Percentiles rank a stretch among this genome's conserved stretches.
Evolutionary conservation across 2,329 filamentous ascomycete genomes (phyloP).

Genomic region (Capronia americana): DNA sequence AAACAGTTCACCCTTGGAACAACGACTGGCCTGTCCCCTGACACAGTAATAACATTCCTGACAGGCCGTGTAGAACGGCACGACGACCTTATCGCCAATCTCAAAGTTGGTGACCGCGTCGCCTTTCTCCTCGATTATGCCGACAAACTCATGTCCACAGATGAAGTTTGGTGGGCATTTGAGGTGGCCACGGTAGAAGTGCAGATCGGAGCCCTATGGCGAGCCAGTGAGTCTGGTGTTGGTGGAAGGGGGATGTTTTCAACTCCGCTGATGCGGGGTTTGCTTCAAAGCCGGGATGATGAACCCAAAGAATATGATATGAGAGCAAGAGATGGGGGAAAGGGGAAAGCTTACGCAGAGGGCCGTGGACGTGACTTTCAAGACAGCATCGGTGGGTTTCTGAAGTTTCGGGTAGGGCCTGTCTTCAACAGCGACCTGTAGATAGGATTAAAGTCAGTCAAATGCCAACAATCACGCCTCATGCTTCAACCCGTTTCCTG

Average conservation of each 20-base stretch:
- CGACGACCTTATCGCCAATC: conserved; percentile 60
- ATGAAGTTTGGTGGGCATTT: conserved; percentile 55
- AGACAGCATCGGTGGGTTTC: conserved; percentile 56
- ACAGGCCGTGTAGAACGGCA: conserved; percentile 61
- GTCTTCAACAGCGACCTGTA: conserved; percentile 50
- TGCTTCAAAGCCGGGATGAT: conserved; percentile 41
- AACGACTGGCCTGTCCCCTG: conserved; percentile 60
- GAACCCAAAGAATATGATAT: conserved; percentile 39
- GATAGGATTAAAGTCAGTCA: not conserved
- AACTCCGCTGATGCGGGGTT: too few species aligned
- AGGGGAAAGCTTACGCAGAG: conserved; percentile 35
- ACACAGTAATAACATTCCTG: conserved; percentile 61
- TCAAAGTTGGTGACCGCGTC: conserved; percentile 54
- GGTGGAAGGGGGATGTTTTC: not conserved
- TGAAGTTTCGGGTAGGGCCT: conserved; percentile 53
- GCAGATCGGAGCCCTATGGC: conserved; percentile 62
- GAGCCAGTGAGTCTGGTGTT: not conserved
- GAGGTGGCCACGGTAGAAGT: conserved; percentile 63
- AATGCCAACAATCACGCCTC: not conserved
- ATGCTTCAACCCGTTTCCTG: too few species aligned
- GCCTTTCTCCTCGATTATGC: conserved; percentile 55
- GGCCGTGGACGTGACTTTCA: conserved; percentile 46
- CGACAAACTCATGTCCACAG: conserved; percentile 64
- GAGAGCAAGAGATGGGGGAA: not conserved
- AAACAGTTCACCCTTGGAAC: conserved; percentile 55